These are phyloP conservation scores for Filosporella fistucella DNA, from an alignment of 495 filamentous ascomycete species.

Conservation along the genomic window DNA sequence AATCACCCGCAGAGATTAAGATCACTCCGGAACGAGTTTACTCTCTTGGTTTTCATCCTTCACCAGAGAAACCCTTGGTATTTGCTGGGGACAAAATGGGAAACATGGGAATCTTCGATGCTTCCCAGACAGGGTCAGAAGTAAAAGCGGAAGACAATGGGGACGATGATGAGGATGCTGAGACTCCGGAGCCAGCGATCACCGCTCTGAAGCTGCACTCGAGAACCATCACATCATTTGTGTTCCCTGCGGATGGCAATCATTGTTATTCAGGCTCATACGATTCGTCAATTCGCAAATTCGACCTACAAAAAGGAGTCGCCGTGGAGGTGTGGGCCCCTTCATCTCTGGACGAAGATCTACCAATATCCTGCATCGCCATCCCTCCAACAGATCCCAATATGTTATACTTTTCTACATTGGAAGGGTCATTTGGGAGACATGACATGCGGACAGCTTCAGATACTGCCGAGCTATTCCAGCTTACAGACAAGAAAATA, in stretches of 20 bases:
- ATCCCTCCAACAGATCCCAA: constrained; percentile 67
- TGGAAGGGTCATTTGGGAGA: constrained; percentile 74
- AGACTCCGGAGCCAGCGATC: constrained; percentile 68
- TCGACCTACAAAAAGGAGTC: constrained; percentile 76
- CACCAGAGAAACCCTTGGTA: constrained; percentile 76
- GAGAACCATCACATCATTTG: constrained; percentile 80
- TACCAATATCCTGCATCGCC: constrained; percentile 78
- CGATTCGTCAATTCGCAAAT: constrained; percentile 84
- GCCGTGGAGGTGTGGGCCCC: constrained; percentile 79
- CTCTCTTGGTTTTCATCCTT: constrained; percentile 84
- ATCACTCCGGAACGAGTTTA: constrained; percentile 89
- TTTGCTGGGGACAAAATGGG: constrained; percentile 96
- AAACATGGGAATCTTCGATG: constrained; percentile 89
- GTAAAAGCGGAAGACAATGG: constrained; percentile 51
- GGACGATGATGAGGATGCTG: constrained; percentile 57
- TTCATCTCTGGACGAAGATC: constrained; percentile 58
- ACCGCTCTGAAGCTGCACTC: constrained; percentile 86
- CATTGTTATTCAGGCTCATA: constrained; percentile 83
- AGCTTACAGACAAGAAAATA: constrained; percentile 90
- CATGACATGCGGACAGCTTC: constrained; percentile 65
- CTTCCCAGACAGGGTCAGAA: constrained; percentile 60
- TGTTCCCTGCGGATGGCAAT: constrained; percentile 66
- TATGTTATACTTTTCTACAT: constrained; percentile 78
- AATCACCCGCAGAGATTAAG: constrained; percentile 67
- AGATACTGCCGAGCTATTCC: constrained; percentile 61